Evolutionary conservation across 108 stramenopile species (phyloP), one percentile per base, ranked within the genome.

Genomic region (Pseudonitzschia delicatissima): DNA sequence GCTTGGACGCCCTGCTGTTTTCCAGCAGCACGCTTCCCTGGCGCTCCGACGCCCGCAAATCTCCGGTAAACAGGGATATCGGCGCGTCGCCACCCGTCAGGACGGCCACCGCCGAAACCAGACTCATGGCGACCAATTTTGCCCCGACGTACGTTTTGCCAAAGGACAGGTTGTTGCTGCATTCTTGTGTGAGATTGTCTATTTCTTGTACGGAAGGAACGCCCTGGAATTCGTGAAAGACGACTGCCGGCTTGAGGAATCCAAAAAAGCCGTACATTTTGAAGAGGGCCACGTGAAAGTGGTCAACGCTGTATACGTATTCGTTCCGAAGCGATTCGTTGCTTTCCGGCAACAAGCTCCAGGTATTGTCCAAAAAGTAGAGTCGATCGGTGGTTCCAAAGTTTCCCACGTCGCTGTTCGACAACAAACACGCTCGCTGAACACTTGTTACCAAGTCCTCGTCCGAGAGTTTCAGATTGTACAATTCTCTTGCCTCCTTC

Each of bases 61-160:
- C 83, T 2, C 83, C 80, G 53, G 80, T 65, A 36, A 84, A 79
- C 0, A 81, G 57, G 25, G 67, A 62, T 15, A 84, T 72, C 40
- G 83, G 83, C 9, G 80, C 80, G 73, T 84, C 83, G 3, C 83
- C 83, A 21, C 80, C 83, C 3, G 83, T 79, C 49, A 81, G 45
- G 42, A 71, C 55, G 4, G 80, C 83, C 53, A 84, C 64, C 1
- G 83, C 83, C n/a, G 80, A 53, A 12, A 84, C 25, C 2, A 84
- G 42, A 25, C 62, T 67, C 25, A 79, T 45, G 13, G 74, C 49
- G 1, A 81, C 36, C 1, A 78, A 37, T 50, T 84, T 84, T 71
- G 80, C 80, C 21, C 75, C 78, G 13, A 84, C 76, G 39, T 83
- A 83, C 3, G 51, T 70, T 12, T 61, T 70, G 7, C 69, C 78